These are phyloP conservation scores for Pseudotulostoma volvatum DNA, from an alignment of 495 filamentous ascomycete genomes.

Conservation along the genomic window DNA sequence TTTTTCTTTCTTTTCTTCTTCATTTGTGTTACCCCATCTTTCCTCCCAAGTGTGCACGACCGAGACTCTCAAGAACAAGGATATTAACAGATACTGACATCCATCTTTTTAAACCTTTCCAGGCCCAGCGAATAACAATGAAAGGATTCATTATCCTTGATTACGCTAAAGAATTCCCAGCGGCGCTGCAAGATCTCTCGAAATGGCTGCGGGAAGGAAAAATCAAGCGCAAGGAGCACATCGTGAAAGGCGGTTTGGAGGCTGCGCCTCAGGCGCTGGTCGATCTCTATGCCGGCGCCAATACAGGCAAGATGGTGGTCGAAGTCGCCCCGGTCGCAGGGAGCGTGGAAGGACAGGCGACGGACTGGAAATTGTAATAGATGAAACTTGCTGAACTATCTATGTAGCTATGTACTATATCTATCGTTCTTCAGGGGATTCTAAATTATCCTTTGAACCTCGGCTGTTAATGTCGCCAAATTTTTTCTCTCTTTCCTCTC, in stretches of 20 bases:
- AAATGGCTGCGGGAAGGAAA: constrained; percentile 38
- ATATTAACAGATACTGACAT: background rate
- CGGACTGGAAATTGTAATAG: background rate
- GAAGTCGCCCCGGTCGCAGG: constrained; percentile 25
- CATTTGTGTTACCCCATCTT: background rate
- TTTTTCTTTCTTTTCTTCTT: background rate
- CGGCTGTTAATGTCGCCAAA: too few species aligned
- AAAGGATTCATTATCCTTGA: constrained; percentile 43
- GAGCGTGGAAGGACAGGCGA: constrained; percentile 8
- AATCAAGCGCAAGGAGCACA: constrained; percentile 38
- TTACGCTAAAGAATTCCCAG: constrained; percentile 27
- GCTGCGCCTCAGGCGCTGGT: constrained; percentile 32
- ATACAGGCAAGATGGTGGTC: constrained; percentile 38
- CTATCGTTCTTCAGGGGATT: too few species aligned
- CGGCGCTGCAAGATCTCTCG: constrained; percentile 29
- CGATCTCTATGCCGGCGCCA: constrained; percentile 32
- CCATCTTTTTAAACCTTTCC: constrained; percentile 6
- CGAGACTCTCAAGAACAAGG: background rate
- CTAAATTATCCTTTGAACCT: too few species aligned
- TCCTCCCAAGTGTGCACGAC: too few species aligned
- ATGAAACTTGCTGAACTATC: too few species aligned
- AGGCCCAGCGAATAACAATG: constrained; percentile 35
- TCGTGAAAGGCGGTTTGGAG: constrained; percentile 34
- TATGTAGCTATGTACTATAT: too few species aligned
- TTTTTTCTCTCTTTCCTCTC: too few species aligned